A percentile compares a stretch with the other conserved stretches of the same genome.
Conservation (phyloP, 2,329 filamentous ascomycete species). For the Penicillium fuscoglaucum region DNA sequence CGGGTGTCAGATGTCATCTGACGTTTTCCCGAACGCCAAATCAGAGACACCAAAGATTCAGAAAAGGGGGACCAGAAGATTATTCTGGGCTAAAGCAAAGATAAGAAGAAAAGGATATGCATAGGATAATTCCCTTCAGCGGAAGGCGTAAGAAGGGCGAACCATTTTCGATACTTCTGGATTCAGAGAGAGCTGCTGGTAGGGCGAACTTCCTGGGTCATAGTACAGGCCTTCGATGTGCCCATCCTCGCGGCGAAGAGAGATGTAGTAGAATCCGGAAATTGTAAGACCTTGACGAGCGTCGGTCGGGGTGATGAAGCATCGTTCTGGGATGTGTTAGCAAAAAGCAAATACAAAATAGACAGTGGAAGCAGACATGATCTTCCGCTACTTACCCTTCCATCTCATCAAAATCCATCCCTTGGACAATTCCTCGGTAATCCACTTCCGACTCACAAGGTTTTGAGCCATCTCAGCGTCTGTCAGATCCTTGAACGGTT, state of each 20-base stretch:
- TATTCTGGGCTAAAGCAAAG: constrained; percentile 9
- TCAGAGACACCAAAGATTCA: neutral
- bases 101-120: neutral
- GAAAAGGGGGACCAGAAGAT: constrained; percentile 4
- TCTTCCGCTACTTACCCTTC: constrained; percentile 43
- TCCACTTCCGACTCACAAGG: constrained; percentile 47
- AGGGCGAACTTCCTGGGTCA: constrained; percentile 52
- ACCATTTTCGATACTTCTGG: constrained; percentile 44
- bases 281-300: constrained; percentile 51
- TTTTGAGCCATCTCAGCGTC: constrained; percentile 48
- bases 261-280: constrained; percentile 54
- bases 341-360: neutral
- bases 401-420: constrained; percentile 54
- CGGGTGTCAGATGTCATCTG: neutral
- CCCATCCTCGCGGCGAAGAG: constrained; percentile 47
- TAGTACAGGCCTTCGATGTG: constrained; percentile 52
- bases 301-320: constrained; percentile 51
- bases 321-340: constrained; percentile 42
- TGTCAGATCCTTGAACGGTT: constrained; percentile 48
- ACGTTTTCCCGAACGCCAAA: constrained; percentile 7
- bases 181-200: constrained; percentile 48
- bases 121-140: constrained; percentile 21
- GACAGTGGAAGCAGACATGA: neutral
- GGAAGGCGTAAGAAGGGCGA: constrained; percentile 46
- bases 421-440: constrained; percentile 42